A percentile compares a stretch with the other conserved stretches of the same genome.
Conservation (phyloP, 768 basidiomycete genomes). For the Ramaria sp. region DNA sequence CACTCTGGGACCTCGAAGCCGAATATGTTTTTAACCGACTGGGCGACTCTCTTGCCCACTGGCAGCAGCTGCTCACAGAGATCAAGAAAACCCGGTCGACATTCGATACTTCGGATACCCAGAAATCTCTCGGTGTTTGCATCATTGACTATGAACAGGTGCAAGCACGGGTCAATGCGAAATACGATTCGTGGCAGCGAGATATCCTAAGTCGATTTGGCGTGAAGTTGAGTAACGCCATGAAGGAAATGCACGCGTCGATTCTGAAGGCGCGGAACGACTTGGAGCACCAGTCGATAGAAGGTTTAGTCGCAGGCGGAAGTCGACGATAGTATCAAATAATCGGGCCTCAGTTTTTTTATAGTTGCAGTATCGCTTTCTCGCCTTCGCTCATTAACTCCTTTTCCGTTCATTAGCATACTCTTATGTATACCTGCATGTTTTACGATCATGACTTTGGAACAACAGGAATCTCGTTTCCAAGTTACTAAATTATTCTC, state of each 20-base stretch:
- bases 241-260: constrained; percentile 95
- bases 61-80: constrained; percentile 93
- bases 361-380: not conserved
- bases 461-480: not conserved
- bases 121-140: constrained; percentile 85
- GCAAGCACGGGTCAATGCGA: constrained; percentile 93
- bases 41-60: constrained; percentile 85
- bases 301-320: constrained; percentile 61
- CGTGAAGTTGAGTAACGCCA: constrained; percentile 81
- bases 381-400: constrained; percentile 1
- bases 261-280: constrained; percentile 93
- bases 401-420: not conserved
- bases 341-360: not conserved
- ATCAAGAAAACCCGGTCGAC: constrained; percentile 95
- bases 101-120: constrained; percentile 93
- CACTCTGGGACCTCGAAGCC: constrained; percentile 94
- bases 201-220: constrained; percentile 92
- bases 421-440: constrained; percentile 5
- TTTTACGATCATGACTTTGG: not conserved
- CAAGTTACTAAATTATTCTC: not conserved
- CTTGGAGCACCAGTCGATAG: constrained; percentile 92
- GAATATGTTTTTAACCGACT: constrained; percentile 94
- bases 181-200: constrained; percentile 96
- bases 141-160: constrained; percentile 98
- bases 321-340: constrained; percentile 38